Percentiles rank a stretch among this genome's conserved stretches.
These are phyloP conservation scores for Aspergillus indologenus DNA, from an alignment of 495 filamentous ascomycete genomes.

Conservation along the genomic window DNA sequence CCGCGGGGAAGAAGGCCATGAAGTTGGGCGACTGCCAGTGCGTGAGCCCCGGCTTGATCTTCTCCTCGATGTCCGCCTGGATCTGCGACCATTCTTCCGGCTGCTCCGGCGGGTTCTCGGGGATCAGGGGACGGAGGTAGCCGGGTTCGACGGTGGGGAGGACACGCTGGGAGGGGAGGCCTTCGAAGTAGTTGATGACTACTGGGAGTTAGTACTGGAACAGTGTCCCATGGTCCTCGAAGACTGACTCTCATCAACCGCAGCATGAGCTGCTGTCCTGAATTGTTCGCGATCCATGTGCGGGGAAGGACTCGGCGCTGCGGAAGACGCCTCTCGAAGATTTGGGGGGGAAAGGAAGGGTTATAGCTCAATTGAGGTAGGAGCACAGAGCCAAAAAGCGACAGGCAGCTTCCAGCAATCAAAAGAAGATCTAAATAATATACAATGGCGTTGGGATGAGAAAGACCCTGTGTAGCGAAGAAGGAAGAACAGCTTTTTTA, in stretches of 20 bases:
- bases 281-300: slow-evolving; percentile 78
- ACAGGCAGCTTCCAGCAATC: not conserved
- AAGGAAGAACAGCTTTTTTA: not conserved
- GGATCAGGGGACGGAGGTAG: slow-evolving; percentile 79
- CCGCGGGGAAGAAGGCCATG: slow-evolving; percentile 92
- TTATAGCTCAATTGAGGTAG: not conserved
- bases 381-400: not conserved
- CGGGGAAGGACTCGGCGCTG: not conserved
- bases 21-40: slow-evolving; percentile 97
- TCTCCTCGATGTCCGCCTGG: slow-evolving; percentile 77
- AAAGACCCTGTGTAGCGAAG: not conserved
- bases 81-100: slow-evolving; percentile 79
- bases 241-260: slow-evolving; percentile 77
- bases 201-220: slow-evolving; percentile 8
- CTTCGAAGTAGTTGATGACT: slow-evolving; percentile 86
- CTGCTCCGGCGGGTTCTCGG: slow-evolving; percentile 64
- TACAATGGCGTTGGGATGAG: not conserved
- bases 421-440: not conserved
- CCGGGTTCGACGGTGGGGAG: slow-evolving; percentile 78
- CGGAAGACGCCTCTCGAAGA: not conserved
- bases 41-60: slow-evolving; percentile 91
- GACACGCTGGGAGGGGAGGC: slow-evolving; percentile 65
- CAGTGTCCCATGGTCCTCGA: not conserved
- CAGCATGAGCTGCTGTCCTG: slow-evolving; percentile 72
- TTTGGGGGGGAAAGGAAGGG: not conserved